A percentile compares a stretch with the other conserved stretches of the same genome.
phyloP scores from a whole-genome alignment of 2,329 filamentous ascomycete species.

The Aspergillus terreus region DNA sequence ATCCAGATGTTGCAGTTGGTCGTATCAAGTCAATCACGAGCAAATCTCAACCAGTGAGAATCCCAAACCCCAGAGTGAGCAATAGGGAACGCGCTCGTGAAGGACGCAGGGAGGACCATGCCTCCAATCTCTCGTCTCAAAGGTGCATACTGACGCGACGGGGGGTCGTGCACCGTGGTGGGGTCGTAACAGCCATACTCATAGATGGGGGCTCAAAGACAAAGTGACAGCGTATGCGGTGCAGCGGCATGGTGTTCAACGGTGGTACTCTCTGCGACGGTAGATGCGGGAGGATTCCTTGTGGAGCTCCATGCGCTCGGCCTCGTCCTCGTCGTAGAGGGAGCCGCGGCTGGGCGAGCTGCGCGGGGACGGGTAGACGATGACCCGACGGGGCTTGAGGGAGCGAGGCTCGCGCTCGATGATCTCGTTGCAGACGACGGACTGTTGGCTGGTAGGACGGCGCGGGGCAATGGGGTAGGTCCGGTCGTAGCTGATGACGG shows the following conservation, averaged over 20 bases:
- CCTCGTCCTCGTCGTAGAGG: constrained; percentile 32
- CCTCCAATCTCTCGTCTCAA: background rate
- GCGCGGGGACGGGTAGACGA: constrained; percentile 34
- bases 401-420: constrained; percentile 26
- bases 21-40: background rate
- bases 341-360: constrained; percentile 33
- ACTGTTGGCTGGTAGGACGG: constrained; percentile 16
- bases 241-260: constrained; percentile 15
- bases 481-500: constrained; percentile 30
- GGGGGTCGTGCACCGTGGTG: background rate
- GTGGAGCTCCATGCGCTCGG: constrained; percentile 31
- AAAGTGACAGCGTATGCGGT: background rate
- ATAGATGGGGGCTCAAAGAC: background rate
- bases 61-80: background rate
- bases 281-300: constrained; percentile 28
- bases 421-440: constrained; percentile 17
- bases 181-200: background rate
- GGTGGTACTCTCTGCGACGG: constrained; percentile 27
- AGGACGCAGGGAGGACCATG: background rate
- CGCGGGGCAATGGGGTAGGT: constrained; percentile 30
- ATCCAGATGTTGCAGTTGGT: background rate
- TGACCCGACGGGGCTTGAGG: constrained; percentile 26
- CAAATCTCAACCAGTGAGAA: background rate
- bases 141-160: background rate
- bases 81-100: background rate